These are phyloP conservation scores for Zostera marina DNA, from an alignment of 116 monocot genomes.

Conservation along the genomic window DNA sequence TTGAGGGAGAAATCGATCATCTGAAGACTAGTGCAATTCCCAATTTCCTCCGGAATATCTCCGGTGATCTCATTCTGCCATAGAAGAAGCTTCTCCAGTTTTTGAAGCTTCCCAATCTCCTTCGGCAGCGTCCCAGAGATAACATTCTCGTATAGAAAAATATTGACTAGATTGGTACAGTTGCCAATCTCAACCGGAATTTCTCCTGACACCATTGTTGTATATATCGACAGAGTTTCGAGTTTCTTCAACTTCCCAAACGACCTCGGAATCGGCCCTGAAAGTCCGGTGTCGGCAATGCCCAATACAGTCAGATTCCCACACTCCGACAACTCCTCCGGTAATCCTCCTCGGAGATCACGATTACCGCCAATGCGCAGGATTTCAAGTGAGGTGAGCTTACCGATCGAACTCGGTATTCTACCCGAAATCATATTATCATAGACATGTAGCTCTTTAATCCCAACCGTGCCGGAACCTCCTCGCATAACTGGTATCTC, in stretches of 20 bases:
- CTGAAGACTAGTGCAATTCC: slow-evolving; percentile 42
- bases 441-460: slow-evolving; percentile 37
- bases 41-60: slow-evolving; percentile 48
- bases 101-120: slow-evolving; percentile 38
- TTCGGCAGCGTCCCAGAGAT: slow-evolving; percentile 53
- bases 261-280: slow-evolving; percentile 49
- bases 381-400: slow-evolving; percentile 34
- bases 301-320: slow-evolving; percentile 47
- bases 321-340: slow-evolving; percentile 39
- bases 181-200: slow-evolving; percentile 71
- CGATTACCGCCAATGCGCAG: slow-evolving; percentile 71
- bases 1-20: slow-evolving; percentile 86
- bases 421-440: slow-evolving; percentile 67
- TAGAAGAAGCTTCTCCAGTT: slow-evolving; percentile 54
- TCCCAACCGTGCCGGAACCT: slow-evolving; percentile 12
- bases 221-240: slow-evolving; percentile 68
- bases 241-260: slow-evolving; percentile 43
- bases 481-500: slow-evolving; percentile 21
- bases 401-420: slow-evolving; percentile 41
- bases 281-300: slow-evolving; percentile 69
- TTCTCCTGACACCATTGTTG: slow-evolving; percentile 54
- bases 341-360: slow-evolving; percentile 54
- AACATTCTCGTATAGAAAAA: slow-evolving; percentile 81
- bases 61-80: slow-evolving; percentile 81
- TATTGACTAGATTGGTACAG: slow-evolving; percentile 40